Evolutionary conservation across 371 early-diverging fungal genomes (phyloP).

Genomic region (Edhazardia aedis): DNA sequence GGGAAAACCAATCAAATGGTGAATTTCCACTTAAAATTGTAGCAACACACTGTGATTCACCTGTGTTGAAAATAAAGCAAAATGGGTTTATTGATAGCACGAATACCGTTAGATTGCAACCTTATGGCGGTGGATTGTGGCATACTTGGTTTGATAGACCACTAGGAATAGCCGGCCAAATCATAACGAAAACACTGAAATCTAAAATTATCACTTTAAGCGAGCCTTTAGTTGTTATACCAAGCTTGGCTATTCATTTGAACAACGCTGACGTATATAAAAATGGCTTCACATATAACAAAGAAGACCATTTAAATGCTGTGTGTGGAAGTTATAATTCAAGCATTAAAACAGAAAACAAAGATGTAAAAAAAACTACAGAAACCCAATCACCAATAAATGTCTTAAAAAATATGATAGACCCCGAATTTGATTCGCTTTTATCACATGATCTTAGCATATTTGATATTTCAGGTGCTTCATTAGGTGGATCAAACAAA

Average conservation of each 20-base stretch:
- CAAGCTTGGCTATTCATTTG: conserved; percentile 80
- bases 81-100: conserved; percentile 55
- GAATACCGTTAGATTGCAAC: conserved; percentile 58
- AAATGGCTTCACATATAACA: conserved; percentile 67
- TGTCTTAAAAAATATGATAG: background rate
- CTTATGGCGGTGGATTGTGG: conserved; percentile 68
- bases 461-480: conserved; percentile 59
- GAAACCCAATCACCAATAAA: background rate
- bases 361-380: background rate
- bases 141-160: conserved; percentile 93
- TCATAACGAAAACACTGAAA: conserved; percentile 47
- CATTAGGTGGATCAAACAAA: conserved; percentile 61
- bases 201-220: conserved; percentile 9
- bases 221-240: conserved; percentile 65
- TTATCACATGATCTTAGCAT: conserved; percentile 75
- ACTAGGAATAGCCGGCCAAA: conserved; percentile 73
- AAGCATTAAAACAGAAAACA: background rate
- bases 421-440: conserved; percentile 48
- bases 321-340: conserved; percentile 49
- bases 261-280: conserved; percentile 54
- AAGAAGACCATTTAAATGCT: conserved; percentile 67
- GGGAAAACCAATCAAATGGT: conserved; percentile 45
- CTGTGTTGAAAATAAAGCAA: conserved; percentile 74
- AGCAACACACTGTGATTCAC: conserved; percentile 81
- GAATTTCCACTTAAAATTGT: conserved; percentile 64